Evolutionary conservation across 2,329 filamentous ascomycete genomes (phyloP).

Genomic region (Lasiodiplodia citricola): DNA sequence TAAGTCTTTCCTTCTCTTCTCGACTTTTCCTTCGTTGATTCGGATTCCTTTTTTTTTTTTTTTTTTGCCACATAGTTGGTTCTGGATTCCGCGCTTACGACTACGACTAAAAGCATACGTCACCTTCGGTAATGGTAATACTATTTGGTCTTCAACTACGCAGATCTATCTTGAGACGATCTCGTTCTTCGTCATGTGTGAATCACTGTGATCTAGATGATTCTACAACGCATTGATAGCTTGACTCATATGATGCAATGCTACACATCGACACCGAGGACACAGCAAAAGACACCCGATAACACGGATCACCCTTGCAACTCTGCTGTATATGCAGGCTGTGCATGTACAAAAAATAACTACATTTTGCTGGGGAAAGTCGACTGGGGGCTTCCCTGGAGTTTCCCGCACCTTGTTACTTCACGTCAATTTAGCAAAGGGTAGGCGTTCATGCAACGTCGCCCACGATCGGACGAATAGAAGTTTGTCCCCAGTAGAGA

Average conservation of each 20-base stretch:
- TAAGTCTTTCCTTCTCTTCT: not conserved
- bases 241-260: not conserved
- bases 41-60: no score
- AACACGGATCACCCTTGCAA: not conserved
- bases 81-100: not conserved
- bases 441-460: no score
- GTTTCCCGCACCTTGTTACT: not conserved
- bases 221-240: not conserved
- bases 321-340: not conserved
- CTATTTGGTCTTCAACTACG: not conserved
- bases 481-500: no score
- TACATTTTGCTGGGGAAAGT: not conserved
- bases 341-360: not conserved
- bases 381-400: no score
- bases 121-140: not conserved
- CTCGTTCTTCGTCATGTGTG: no score
- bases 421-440: not conserved
- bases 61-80: not conserved
- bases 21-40: not conserved
- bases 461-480: no score
- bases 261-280: not conserved
- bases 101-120: not conserved
- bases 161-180: not conserved
- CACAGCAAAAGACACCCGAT: not conserved
- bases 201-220: not conserved